These are phyloP conservation scores for Rubia occidens DNA, from an alignment of 305 asterid species.

Conservation along the genomic window DNA sequence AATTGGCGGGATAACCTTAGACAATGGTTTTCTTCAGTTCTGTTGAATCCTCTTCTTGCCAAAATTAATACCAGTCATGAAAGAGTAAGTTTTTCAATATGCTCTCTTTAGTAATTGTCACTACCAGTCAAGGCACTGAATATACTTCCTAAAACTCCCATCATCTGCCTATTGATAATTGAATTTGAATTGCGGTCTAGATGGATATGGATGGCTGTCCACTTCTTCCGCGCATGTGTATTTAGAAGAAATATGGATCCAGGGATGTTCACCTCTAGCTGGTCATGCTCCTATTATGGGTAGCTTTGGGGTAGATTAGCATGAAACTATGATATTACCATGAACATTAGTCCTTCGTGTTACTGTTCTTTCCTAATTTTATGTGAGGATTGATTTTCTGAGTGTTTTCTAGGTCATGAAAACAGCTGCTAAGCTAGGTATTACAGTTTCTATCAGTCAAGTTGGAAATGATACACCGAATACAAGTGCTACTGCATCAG, in stretches of 20 bases:
- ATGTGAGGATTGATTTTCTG: neutral
- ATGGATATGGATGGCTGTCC: neutral
- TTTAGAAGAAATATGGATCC: neutral
- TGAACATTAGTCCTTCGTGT: neutral
- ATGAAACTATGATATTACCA: neutral
- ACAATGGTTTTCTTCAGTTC: constrained; percentile 82
- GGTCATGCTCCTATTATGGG: neutral
- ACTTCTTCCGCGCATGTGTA: neutral
- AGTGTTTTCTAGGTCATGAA: constrained; percentile 53
- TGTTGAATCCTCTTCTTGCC: constrained; percentile 63
- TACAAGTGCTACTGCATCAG: constrained; percentile 34
- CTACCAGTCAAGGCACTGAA: neutral
- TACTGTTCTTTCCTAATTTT: neutral
- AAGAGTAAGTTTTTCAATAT: constrained; percentile 40
- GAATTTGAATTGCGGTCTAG: neutral
- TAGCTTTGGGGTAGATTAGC: constrained; percentile 5
- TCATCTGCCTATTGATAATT: neutral
- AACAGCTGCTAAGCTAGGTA: constrained; percentile 64
- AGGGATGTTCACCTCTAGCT: neutral
- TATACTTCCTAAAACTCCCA: neutral
- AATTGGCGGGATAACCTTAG: constrained; percentile 82
- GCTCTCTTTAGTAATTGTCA: neutral
- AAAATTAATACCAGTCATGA: constrained; percentile 74
- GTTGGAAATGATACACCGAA: constrained; percentile 65
- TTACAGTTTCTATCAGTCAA: constrained; percentile 56